Evolutionary conservation across 768 basidiomycete genomes (phyloP).

Genomic region (Nidularia sp.): DNA sequence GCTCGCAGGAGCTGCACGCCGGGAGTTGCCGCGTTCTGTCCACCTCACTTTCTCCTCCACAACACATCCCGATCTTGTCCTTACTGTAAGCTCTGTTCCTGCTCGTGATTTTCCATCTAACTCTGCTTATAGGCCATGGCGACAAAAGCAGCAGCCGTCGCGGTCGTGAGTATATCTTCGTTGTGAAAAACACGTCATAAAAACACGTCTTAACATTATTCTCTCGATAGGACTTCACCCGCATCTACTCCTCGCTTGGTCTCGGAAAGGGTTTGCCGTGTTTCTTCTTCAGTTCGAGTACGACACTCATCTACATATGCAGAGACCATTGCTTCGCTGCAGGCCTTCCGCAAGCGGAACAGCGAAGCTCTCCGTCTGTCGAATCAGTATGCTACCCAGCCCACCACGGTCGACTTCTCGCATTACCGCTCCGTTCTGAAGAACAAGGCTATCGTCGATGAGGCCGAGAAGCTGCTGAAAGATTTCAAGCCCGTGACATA

Average conservation of each 20-base stretch:
- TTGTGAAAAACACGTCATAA: too few species aligned
- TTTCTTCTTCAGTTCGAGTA: neutral
- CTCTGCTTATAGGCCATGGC: constrained; percentile 44
- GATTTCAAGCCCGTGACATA: constrained; percentile 95
- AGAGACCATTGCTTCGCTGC: constrained; percentile 90
- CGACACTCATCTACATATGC: constrained; percentile 5
- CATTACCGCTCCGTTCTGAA: constrained; percentile 91
- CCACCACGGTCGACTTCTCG: constrained; percentile 83
- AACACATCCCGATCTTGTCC: constrained; percentile 10
- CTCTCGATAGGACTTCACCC: constrained; percentile 83
- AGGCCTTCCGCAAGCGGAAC: constrained; percentile 96
- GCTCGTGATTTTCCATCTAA: constrained; percentile 6
- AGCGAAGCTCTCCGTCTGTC: constrained; percentile 79
- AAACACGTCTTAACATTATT: too few species aligned
- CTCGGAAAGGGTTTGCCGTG: constrained; percentile 75
- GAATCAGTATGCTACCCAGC: constrained; percentile 58
- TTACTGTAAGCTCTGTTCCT: constrained; percentile 15
- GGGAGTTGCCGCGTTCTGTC: constrained; percentile 31
- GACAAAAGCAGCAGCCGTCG: constrained; percentile 65
- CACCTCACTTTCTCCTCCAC: constrained; percentile 8
- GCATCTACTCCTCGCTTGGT: constrained; percentile 77
- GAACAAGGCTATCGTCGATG: constrained; percentile 89
- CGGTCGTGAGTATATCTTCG: constrained; percentile 55
- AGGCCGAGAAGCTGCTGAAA: constrained; percentile 85
- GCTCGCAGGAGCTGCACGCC: constrained; percentile 27